phyloP scores from a whole-genome alignment of 2,329 filamentous ascomycete species.

The Mariannaea elegans region DNA sequence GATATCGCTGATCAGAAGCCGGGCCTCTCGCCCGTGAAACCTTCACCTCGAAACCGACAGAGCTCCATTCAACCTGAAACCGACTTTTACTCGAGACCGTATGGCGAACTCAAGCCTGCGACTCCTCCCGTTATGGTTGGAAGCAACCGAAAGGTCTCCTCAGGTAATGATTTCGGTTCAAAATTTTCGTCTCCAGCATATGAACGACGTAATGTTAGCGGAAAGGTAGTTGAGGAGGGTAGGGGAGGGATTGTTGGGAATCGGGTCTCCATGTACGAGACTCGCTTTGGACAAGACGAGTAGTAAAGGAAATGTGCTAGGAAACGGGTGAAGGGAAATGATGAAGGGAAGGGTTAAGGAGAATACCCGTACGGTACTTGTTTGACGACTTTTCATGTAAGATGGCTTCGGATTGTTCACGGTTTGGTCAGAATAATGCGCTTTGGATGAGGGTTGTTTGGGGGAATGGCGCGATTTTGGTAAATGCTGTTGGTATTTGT shows the following conservation, averaged over 20 bases:
- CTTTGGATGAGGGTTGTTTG: constrained; percentile 3
- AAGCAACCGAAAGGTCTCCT: constrained; percentile 62
- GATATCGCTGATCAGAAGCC: constrained; percentile 56
- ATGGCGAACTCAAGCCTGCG: constrained; percentile 63
- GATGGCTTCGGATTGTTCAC: constrained; percentile 14
- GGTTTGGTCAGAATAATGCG: constrained; percentile 19
- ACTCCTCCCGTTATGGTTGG: constrained; percentile 65
- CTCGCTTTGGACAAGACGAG: constrained; percentile 7
- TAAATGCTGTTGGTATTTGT: constrained; percentile 15
- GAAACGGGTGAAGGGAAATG: background rate
- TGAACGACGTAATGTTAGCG: constrained; percentile 71
- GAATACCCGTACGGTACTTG: background rate
- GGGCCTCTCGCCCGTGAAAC: constrained; percentile 21
- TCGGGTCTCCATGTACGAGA: constrained; percentile 33
- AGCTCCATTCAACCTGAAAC: constrained; percentile 60
- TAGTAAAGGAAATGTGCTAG: background rate
- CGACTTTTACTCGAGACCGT: constrained; percentile 64
- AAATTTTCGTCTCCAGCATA: constrained; percentile 44
- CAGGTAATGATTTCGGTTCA: constrained; percentile 64
- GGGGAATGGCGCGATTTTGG: constrained; percentile 15
- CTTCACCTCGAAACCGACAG: constrained; percentile 39
- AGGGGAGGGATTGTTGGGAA: constrained; percentile 49
- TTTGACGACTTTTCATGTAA: constrained; percentile 22
- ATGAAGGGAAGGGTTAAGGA: background rate
- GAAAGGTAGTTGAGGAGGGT: constrained; percentile 78